A percentile compares a stretch with the other conserved stretches of the same genome.
Evolutionary conservation across 352 stramenopile genomes (phyloP).

Genomic region (Phytophthora colocasiae): DNA sequence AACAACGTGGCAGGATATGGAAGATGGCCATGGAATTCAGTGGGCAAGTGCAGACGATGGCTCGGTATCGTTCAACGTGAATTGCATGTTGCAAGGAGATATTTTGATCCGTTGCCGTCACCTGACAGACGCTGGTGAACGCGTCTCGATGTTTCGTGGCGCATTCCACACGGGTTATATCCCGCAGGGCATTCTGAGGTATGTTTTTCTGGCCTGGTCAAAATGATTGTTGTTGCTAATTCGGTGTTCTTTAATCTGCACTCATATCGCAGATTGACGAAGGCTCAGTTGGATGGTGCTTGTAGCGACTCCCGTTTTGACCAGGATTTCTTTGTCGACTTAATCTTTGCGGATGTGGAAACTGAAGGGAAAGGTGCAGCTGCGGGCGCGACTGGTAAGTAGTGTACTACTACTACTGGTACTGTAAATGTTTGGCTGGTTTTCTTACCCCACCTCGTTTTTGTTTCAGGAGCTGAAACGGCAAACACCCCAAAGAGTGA

Average conservation of each 20-base stretch:
- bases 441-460: background rate
- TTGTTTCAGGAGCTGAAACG: conserved; percentile 18
- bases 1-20: conserved; percentile 89
- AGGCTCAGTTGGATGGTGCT: conserved; percentile 96
- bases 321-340: conserved; percentile 96
- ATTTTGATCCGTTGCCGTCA: conserved; percentile 97
- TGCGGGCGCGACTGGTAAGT: conserved; percentile 26
- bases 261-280: conserved; percentile 85
- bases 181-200: conserved; percentile 94
- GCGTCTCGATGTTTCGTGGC: conserved; percentile 97
- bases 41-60: conserved; percentile 92
- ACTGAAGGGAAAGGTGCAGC: conserved; percentile 55
- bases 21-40: conserved; percentile 89
- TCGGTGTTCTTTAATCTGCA: background rate
- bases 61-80: conserved; percentile 94
- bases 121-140: conserved; percentile 88
- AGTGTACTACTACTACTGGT: conserved; percentile 1
- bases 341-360: conserved; percentile 96
- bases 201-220: conserved; percentile 4
- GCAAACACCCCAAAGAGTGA: conserved; percentile 62
- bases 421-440: background rate
- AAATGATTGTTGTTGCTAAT: background rate
- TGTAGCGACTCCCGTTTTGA: conserved; percentile 94
- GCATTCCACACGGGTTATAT: conserved; percentile 99
- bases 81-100: conserved; percentile 97